Percentiles rank a stretch among this genome's conserved stretches.
phyloP scores from a whole-genome alignment of 495 filamentous ascomycete species.

The Cairneyella variabilis region DNA sequence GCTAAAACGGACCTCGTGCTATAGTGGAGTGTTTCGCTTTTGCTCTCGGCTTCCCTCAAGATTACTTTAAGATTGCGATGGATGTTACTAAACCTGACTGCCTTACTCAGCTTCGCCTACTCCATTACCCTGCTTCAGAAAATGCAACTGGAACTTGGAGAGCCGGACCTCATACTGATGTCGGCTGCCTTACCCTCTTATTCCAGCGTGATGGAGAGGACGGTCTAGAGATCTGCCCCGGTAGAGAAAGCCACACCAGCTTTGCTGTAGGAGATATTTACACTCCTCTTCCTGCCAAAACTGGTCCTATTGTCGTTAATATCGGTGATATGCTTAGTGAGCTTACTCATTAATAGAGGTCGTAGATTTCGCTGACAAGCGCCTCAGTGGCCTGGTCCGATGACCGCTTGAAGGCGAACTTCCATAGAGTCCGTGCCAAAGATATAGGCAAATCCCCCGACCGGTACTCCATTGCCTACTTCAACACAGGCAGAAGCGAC shows the following conservation, averaged over 20 bases:
- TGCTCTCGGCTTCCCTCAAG: constrained; percentile 44
- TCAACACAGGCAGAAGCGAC: constrained; percentile 53
- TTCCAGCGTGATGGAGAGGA: constrained; percentile 53
- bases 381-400: constrained; percentile 60
- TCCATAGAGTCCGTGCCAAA: constrained; percentile 52
- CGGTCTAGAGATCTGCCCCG: constrained; percentile 56
- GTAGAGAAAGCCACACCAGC: constrained; percentile 47
- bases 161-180: constrained; percentile 55
- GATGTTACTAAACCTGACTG: constrained; percentile 38
- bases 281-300: constrained; percentile 46
- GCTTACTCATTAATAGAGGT: too few species aligned
- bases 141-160: constrained; percentile 39
- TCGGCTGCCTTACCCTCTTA: constrained; percentile 50
- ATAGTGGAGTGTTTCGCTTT: constrained; percentile 50
- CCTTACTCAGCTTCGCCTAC: constrained; percentile 47
- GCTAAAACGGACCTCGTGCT: too few species aligned
- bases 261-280: constrained; percentile 50
- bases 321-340: constrained; percentile 57
- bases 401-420: constrained; percentile 56
- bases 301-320: constrained; percentile 52
- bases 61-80: constrained; percentile 48
- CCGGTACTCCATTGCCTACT: constrained; percentile 54
- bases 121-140: constrained; percentile 49
- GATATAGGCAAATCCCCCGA: constrained; percentile 50
- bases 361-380: too few species aligned